Base-by-base conservation (phyloP, 345 rosid genomes). In the Gossypium herbaceum region DNA sequence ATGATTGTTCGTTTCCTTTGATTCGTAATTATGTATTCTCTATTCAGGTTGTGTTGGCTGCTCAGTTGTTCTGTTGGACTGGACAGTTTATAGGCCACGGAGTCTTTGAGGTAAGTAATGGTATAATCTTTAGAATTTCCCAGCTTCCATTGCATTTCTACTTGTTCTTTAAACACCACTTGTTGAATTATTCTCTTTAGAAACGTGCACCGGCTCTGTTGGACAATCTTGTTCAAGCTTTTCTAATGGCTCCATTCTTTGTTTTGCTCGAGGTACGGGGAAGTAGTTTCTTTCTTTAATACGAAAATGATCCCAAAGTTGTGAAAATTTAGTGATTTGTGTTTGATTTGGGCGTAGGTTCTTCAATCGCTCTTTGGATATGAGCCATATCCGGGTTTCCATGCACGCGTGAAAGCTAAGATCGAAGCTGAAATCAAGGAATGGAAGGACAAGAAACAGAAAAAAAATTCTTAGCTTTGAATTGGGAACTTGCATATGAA, bases 181-280 rank as follows among this genome's bases (percentile, higher is more conserved):
- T 1, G 3, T 19, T 39, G 29, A 51, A 29, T 22, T 45, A 20
- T 64, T 68, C 44, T 59, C 54, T 29, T 56, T 64, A 94, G 98
- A 90, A 85, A 84, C 92, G 98, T 11, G 93, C 97, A 54, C 97
- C 97, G 0, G 97, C 97, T 20, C 84, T 94, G 63, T 64, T 92
- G 73, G 97, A 92, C 83, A 91, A 92, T 80, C 81, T 94, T 72
- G 52, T 68, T n/a, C 97, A 89, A 76, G 97, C 98, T 50, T 76
- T 94, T 73, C 76, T 91, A 19, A 91, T 85, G 89, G 97, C 98
- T 77, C 98, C 98, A 29, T 92, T 90, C 85, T 92, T 91, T n/a
- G 98, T 92, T 13, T 73, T 92, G 75, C 95, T 94, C 0, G 97
- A 94, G 98, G 97, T 90, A 81, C 27, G 9, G 71, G 55, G 20